Base-by-base conservation (phyloP, 129 eudicot genomes). In the Arctium minus region DNA sequence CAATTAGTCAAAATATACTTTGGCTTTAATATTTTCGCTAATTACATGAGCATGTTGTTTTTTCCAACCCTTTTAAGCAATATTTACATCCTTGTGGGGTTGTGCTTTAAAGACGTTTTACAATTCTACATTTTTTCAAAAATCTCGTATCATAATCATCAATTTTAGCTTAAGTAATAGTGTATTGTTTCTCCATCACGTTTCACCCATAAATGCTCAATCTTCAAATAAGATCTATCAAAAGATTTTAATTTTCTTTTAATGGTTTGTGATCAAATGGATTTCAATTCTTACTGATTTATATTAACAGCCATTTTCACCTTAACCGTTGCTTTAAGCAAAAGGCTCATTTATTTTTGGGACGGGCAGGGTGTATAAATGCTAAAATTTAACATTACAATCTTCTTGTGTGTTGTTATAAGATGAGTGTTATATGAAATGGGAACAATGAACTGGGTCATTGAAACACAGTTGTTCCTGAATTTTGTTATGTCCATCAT, bases 121-220 rank as follows among this genome's bases (percentile, higher is more conserved):
- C 46, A 40, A 6, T 40, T 48, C 60, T 48, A 11, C 60, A 48
- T 48, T 48, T 48, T 44, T 11, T 48, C n/a, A 48, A 48, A 48
- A 2, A 48, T 48, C 60, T 17, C 65, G 3, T 50, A 12, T 13
- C 62, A 50, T 12, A 50, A 50, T 50, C n/a, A 5, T 50, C 5
- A 12, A 12, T 50, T 50, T 12, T 50, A 50, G n/a, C 62, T 50
- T 12, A 3, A 50, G 53, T 72, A 7, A 10, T 15, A 39, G 62
- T 74, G 72, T 30, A 15, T 32, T 39, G 80, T 27, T 27, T 32
- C 70, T 82, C 85, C 73, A 74, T 75, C 17, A 0, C 67, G n/a
- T 62, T 60, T 39, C 46, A 84, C 69, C 39, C 31, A 15, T 78
- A 6, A 22, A 13, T 72, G 5, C 29, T 60, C 13, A 31, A 40